phyloP scores from a whole-genome alignment of 148 eudicot genomes.

The Salicornia ramosissima region DNA sequence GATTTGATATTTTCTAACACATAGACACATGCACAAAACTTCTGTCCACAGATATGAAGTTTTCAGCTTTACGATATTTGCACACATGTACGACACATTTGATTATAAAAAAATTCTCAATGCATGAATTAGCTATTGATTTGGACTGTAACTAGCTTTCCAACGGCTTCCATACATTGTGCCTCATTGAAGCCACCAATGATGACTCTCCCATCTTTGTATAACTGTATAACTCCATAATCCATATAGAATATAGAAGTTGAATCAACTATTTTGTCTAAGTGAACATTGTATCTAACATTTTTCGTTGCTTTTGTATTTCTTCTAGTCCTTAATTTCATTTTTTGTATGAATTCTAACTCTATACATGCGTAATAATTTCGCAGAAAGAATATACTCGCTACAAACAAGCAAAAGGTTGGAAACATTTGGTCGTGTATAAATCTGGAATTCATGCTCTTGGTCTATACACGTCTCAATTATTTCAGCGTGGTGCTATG shows the following conservation, averaged over 20 bases:
- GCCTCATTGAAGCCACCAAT: not conserved
- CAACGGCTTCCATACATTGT: not conserved
- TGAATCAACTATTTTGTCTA: not conserved
- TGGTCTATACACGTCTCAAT: conserved; percentile 74
- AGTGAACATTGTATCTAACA: not conserved
- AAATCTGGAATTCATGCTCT: conserved; percentile 82
- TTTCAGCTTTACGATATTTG: not conserved
- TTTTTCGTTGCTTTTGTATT: not conserved
- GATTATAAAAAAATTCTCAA: not conserved
- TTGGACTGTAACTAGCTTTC: too few species aligned
- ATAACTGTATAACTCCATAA: not conserved
- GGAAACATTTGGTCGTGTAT: conserved; percentile 72
- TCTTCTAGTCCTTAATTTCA: too few species aligned
- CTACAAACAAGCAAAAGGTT: conserved; percentile 56
- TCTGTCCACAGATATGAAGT: not conserved
- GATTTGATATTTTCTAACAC: not conserved
- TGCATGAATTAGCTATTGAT: not conserved
- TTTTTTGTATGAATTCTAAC: conserved; percentile 1
- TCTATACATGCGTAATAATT: conserved; percentile 4
- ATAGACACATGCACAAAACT: not conserved
- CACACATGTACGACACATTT: not conserved
- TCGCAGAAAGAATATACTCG: conserved; percentile 70
- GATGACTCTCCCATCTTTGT: not conserved
- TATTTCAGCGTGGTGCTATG: conserved; percentile 66
- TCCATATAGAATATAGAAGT: too few species aligned